Evolutionary conservation across 768 basidiomycete species (phyloP).

Genomic region (Amanita rubescens): DNA sequence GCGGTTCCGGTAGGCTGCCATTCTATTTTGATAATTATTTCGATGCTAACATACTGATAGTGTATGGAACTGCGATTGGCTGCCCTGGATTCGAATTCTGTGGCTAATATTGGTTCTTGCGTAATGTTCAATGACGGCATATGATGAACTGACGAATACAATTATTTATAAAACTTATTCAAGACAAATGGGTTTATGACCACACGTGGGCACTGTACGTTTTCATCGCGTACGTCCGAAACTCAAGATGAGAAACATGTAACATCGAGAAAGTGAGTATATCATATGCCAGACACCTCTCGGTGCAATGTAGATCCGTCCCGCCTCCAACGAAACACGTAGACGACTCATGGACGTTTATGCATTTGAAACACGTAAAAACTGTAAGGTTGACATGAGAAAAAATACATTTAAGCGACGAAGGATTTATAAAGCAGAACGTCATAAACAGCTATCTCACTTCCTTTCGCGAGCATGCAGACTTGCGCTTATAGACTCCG

Average conservation of each 20-base stretch:
- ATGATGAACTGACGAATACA: no score
- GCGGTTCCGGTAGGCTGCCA: slow-evolving; percentile 34
- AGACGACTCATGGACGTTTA: neutral
- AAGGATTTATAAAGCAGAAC: neutral
- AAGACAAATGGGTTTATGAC: no score
- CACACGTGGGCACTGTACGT: no score
- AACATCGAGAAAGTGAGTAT: no score
- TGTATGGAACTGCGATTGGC: slow-evolving; percentile 43
- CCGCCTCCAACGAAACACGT: no score
- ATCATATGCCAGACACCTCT: no score
- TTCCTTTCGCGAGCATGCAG: neutral
- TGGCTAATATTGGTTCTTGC: slow-evolving; percentile 24
- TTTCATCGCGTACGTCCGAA: no score
- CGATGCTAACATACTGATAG: slow-evolving; percentile 14
- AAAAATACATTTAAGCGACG: neutral
- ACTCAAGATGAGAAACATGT: no score
- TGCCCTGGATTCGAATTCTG: slow-evolving; percentile 48
- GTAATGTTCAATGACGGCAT: neutral
- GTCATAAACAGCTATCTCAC: neutral
- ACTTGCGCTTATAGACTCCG: neutral
- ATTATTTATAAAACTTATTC: no score
- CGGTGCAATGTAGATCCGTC: no score
- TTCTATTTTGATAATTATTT: neutral
- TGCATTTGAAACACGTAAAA: neutral
- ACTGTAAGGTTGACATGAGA: neutral